A percentile compares a stretch with the other conserved stretches of the same genome.
Evolutionary conservation across 257 asterid genomes (phyloP).

Genomic region (Solanum virginianum): DNA sequence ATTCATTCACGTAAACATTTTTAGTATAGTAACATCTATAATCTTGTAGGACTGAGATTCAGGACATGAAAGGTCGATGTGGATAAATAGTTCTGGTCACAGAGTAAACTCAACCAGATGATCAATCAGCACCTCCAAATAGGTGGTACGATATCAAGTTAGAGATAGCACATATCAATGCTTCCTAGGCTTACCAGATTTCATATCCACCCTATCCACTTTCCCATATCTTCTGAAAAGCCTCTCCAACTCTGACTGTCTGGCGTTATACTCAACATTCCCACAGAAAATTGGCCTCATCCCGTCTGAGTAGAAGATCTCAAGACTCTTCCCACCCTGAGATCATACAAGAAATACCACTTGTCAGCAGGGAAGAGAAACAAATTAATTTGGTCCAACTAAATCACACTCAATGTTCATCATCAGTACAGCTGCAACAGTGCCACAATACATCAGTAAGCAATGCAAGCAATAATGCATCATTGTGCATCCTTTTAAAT

Average conservation of each 20-base stretch:
- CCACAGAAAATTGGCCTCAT: conserved; percentile 85
- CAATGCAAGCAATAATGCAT: background rate
- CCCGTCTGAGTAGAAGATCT: conserved; percentile 10
- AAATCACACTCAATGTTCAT: background rate
- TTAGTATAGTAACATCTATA: background rate
- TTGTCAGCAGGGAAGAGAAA: background rate
- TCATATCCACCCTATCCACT: conserved; percentile 78
- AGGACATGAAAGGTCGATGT: background rate
- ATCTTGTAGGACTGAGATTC: background rate
- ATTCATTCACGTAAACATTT: background rate
- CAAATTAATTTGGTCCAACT: background rate
- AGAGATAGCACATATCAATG: background rate
- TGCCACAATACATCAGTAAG: background rate
- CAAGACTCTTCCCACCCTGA: background rate
- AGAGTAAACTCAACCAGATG: background rate
- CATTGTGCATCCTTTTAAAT: background rate
- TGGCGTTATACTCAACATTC: conserved; percentile 66
- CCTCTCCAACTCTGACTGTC: conserved; percentile 72
- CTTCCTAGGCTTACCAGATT: conserved; percentile 46
- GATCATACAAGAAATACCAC: background rate
- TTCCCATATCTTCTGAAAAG: conserved; percentile 71
- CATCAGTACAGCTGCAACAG: background rate
- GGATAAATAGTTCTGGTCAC: background rate
- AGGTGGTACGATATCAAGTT: background rate
- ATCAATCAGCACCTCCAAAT: background rate